Percentiles rank a stretch among this genome's conserved stretches.
Conservation (phyloP, 2,329 filamentous ascomycete genomes). For the Ophiostoma triangulosporum region DNA sequence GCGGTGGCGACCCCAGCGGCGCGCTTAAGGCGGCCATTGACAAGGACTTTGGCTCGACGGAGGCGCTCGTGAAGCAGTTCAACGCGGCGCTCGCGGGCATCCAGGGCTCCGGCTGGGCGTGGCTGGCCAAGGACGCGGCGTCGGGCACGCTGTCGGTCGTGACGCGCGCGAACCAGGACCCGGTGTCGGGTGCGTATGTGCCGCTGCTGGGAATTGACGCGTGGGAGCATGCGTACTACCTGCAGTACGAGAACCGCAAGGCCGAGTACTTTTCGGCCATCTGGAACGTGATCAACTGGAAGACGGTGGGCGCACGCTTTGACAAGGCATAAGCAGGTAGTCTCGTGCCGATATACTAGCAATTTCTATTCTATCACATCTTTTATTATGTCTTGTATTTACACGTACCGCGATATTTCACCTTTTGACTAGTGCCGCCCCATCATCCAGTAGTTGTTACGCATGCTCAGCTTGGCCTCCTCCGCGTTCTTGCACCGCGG, state of each 20-base stretch:
- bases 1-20: constrained; percentile 46
- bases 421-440: neutral
- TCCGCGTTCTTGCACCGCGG: constrained; percentile 7
- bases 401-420: neutral
- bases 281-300: constrained; percentile 96
- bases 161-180: constrained; percentile 77
- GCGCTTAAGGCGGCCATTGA: constrained; percentile 53
- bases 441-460: neutral
- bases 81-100: constrained; percentile 57
- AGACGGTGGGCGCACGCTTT: constrained; percentile 69
- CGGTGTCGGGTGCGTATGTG: constrained; percentile 68
- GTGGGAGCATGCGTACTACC: constrained; percentile 93
- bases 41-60: constrained; percentile 53
- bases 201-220: constrained; percentile 84
- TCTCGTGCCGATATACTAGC: neutral
- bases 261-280: constrained; percentile 88
- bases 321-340: constrained; percentile 11
- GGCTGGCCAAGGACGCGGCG: constrained; percentile 62
- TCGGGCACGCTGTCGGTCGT: constrained; percentile 49
- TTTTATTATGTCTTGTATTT: no score
- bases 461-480: neutral
- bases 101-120: constrained; percentile 83
- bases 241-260: constrained; percentile 95
- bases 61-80: constrained; percentile 52
- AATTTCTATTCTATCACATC: neutral